These are phyloP conservation scores for Asterophora parasitica DNA, from an alignment of 768 basidiomycete species.

Conservation along the genomic window DNA sequence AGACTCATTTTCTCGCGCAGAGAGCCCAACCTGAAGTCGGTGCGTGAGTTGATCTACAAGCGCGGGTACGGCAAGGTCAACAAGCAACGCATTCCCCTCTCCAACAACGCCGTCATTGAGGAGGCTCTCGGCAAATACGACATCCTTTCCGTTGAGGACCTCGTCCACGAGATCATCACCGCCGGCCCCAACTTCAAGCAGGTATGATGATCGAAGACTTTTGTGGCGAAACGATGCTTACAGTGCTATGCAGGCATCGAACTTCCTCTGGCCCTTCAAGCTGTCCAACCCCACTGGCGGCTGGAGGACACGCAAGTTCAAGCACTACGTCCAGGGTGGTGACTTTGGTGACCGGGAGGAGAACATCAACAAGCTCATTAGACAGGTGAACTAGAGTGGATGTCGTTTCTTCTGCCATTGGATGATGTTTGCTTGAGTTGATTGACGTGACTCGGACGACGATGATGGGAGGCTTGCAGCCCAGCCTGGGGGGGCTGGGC, in stretches of 20 bases:
- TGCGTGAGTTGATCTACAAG: slow-evolving; percentile 98
- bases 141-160: slow-evolving; percentile 95
- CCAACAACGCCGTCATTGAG: slow-evolving; percentile 94
- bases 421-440: slow-evolving; percentile 7
- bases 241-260: slow-evolving; percentile 53
- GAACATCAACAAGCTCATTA: slow-evolving; percentile 97
- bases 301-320: slow-evolving; percentile 98
- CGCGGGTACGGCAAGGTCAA: slow-evolving; percentile 98
- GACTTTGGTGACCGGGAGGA: slow-evolving; percentile 96
- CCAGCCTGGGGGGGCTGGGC: slow-evolving; percentile 8
- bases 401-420: neutral
- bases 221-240: slow-evolving; percentile 7
- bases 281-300: slow-evolving; percentile 98
- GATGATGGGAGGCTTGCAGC: slow-evolving; percentile 5
- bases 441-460: too few relatives aligned
- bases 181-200: slow-evolving; percentile 99
- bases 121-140: slow-evolving; percentile 85
- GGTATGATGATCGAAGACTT: slow-evolving; percentile 43
- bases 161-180: slow-evolving; percentile 94
- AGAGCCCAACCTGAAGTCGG: slow-evolving; percentile 94
- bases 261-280: slow-evolving; percentile 99
- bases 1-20: slow-evolving; percentile 32
- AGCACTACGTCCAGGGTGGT: slow-evolving; percentile 93
- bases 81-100: slow-evolving; percentile 95
- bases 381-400: slow-evolving; percentile 79